Percentiles rank a stretch among this genome's conserved stretches.
Conservation (phyloP, 169 alveolate species). For the Plasmodium gonderi region DNA sequence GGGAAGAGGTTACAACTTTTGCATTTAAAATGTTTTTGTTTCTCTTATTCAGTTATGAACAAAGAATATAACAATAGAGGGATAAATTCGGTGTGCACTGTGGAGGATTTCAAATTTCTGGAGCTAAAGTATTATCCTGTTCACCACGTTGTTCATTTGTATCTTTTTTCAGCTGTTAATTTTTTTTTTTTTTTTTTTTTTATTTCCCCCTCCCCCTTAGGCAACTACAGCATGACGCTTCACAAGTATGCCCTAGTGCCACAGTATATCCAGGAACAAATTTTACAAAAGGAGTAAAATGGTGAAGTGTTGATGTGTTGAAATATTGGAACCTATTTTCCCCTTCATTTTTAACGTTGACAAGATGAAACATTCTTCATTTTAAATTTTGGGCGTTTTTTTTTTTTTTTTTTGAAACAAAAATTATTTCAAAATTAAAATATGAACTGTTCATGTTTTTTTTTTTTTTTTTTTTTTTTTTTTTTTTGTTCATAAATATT, state of each 20-base stretch:
- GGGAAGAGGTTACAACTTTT: conserved; percentile 59
- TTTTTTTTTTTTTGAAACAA: conserved; percentile 13
- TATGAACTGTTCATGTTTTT: conserved; percentile 13
- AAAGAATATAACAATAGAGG: background rate
- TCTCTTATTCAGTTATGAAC: background rate
- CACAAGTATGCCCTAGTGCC: conserved; percentile 71
- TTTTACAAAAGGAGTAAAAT: conserved; percentile 48
- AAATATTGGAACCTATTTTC: background rate
- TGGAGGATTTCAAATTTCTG: background rate
- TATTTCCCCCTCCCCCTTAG: conserved; percentile 29
- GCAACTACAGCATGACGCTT: conserved; percentile 72
- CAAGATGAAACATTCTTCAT: background rate
- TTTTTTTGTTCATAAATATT: conserved; percentile 1
- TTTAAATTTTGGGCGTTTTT: conserved; percentile 17
- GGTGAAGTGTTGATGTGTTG: background rate
- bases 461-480: background rate
- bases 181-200: conserved; percentile 9
- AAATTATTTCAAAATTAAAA: conserved; percentile 13
- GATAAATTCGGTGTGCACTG: background rate
- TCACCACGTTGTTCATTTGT: too few species aligned
- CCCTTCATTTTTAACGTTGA: background rate
- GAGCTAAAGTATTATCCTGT: background rate
- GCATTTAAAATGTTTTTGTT: conserved; percentile 13
- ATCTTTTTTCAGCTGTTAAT: background rate
- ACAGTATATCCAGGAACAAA: conserved; percentile 67